phyloP scores from a whole-genome alignment of 768 basidiomycete genomes.

The Boletus patriciae region DNA sequence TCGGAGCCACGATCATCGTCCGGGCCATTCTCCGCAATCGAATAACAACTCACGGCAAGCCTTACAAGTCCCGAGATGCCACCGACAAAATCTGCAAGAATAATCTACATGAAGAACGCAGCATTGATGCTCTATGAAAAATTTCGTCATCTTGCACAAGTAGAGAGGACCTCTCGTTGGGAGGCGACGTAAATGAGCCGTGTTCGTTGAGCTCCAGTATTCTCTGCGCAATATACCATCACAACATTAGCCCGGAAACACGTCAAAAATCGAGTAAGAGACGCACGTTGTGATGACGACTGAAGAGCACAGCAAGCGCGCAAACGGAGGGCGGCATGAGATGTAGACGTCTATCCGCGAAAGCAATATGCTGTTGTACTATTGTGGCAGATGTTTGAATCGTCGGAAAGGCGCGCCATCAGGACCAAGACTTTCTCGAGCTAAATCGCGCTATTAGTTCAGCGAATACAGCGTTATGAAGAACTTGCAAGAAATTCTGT shows the following conservation, averaged over 20 bases:
- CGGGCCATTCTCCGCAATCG: neutral
- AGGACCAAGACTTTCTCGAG: slow-evolving; percentile 61
- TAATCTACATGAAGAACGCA: slow-evolving; percentile 67
- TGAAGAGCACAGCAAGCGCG: slow-evolving; percentile 67
- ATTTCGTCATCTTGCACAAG: slow-evolving; percentile 71
- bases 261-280: neutral
- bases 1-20: neutral
- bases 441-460: slow-evolving; percentile 34
- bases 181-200: slow-evolving; percentile 40
- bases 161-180: slow-evolving; percentile 19
- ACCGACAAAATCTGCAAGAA: slow-evolving; percentile 72
- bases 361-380: slow-evolving; percentile 52
- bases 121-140: slow-evolving; percentile 74
- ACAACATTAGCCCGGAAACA: slow-evolving; percentile 5
- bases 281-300: slow-evolving; percentile 72
- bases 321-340: slow-evolving; percentile 72
- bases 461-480: neutral
- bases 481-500: slow-evolving; percentile 60
- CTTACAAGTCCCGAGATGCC: slow-evolving; percentile 68
- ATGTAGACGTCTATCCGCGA: slow-evolving; percentile 63
- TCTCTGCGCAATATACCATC: slow-evolving; percentile 67
- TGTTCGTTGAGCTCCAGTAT: slow-evolving; percentile 69
- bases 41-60: slow-evolving; percentile 44
- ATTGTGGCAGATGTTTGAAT: slow-evolving; percentile 29
- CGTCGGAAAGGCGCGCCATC: slow-evolving; percentile 53